Conservation (phyloP, 2,329 filamentous ascomycete species). For the Pseudonectria buxi region DNA sequence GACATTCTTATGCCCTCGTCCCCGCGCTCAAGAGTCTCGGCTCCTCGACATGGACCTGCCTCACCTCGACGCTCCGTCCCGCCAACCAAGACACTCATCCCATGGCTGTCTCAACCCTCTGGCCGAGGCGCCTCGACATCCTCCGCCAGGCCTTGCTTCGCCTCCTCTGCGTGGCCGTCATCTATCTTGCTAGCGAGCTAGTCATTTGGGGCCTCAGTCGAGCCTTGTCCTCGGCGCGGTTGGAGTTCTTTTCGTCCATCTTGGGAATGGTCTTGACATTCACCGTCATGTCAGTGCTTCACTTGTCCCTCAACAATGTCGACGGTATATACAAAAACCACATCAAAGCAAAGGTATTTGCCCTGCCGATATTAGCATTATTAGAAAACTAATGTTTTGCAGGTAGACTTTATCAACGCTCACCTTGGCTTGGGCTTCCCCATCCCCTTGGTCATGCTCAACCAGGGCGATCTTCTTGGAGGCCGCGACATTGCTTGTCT, state of each 20-base stretch:
- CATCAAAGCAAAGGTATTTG: constrained; percentile 29
- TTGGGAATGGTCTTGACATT: constrained; percentile 40
- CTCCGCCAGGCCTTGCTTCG: constrained; percentile 5
- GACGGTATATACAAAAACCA: constrained; percentile 24
- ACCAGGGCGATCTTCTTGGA: constrained; percentile 26
- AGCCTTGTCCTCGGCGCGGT: constrained; percentile 22
- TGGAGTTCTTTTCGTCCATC: constrained; percentile 43
- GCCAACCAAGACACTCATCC: constrained; percentile 16
- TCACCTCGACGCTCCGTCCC: constrained; percentile 14
- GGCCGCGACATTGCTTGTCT: constrained; percentile 33
- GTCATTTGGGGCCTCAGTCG: constrained; percentile 38
- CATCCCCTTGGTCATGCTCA: constrained; percentile 42
- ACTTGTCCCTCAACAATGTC: constrained; percentile 7
- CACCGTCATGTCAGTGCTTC: constrained; percentile 24
- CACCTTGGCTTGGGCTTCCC: constrained; percentile 47
- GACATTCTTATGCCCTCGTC: constrained; percentile 19
- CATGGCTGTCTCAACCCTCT: constrained; percentile 10
- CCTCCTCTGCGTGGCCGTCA: constrained; percentile 27
- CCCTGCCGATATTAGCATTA: background rate
- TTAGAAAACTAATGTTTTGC: constrained; percentile 1
- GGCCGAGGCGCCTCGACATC: constrained; percentile 10
- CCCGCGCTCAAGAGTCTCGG: constrained; percentile 7
- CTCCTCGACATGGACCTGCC: constrained; percentile 6
- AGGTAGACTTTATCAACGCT: constrained; percentile 45
- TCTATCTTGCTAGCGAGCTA: constrained; percentile 38